Evolutionary conservation across 2,329 filamentous ascomycete species (phyloP).

Genomic region (Raffaelea ambrosiae): DNA sequence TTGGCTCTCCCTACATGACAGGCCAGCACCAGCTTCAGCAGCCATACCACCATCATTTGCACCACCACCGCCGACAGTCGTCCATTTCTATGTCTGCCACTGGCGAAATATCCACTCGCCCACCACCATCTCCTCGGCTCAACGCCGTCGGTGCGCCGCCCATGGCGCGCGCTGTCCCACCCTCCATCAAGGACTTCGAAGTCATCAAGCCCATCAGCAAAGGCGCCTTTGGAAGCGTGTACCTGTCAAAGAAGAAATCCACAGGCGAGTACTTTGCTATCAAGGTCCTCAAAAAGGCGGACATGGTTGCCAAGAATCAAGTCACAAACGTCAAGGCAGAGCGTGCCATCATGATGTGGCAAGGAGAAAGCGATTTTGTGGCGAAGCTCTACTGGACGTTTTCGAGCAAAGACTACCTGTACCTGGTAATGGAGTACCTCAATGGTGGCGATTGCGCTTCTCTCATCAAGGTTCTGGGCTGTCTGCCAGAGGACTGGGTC

Average conservation of each 20-base stretch:
- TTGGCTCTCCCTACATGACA: slow-evolving; percentile 58
- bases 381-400: slow-evolving; percentile 99
- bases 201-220: slow-evolving; percentile 99
- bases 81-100: slow-evolving; percentile 56
- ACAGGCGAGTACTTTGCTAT: slow-evolving; percentile 98
- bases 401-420: slow-evolving; percentile 97
- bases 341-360: slow-evolving; percentile 99
- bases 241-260: slow-evolving; percentile 95
- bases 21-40: slow-evolving; percentile 54
- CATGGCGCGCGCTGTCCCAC: slow-evolving; percentile 79
- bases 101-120: slow-evolving; percentile 48
- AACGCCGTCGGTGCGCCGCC: slow-evolving; percentile 67
- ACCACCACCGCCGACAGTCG: slow-evolving; percentile 80
- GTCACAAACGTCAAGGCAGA: slow-evolving; percentile 99
- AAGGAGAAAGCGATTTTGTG: slow-evolving; percentile 97
- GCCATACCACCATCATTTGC: slow-evolving; percentile 30
- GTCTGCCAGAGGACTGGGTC: slow-evolving; percentile 91
- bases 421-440: slow-evolving; percentile 97
- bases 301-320: slow-evolving; percentile 99
- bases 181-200: slow-evolving; percentile 98
- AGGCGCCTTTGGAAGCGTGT: slow-evolving; percentile 95
- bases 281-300: slow-evolving; percentile 97
- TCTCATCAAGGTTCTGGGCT: slow-evolving; percentile 86
- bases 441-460: slow-evolving; percentile 97
- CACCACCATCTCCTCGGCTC: slow-evolving; percentile 72